Evolutionary conservation across 805 yeast species (phyloP), one percentile per base, ranked within the genome.

Genomic region (Metschnikowia proteae): DNA sequence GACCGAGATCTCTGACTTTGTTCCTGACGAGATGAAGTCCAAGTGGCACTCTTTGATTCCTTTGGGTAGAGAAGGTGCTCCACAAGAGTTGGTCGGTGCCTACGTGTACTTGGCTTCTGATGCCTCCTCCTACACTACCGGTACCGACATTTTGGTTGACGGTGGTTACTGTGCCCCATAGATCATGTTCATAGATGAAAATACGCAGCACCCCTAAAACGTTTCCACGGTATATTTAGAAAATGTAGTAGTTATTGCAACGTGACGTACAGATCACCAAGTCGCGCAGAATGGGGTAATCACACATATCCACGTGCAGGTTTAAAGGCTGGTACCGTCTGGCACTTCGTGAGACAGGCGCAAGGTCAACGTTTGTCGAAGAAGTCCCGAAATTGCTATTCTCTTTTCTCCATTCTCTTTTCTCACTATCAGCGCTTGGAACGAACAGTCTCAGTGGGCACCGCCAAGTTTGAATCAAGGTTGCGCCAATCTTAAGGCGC

Each of bases 81-180:
- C 75, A 29, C 66, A 71, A 52, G 78, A 73, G 55, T 64, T 73
- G 57, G 76, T 70, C n/a, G 78, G 76, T 45, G 75, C 76, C 9
- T 73, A 73, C 60, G 61, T 73, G 44, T 73, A 70, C 60, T 66
- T 73, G 51, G 78, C 75, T 13, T 67, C 74, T 13, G 67, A 73
- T 53, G 77, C 77, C 27, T 67, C 74, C 25, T 65, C 74, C 11
- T 73, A 62, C 58, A 67, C 74, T 43, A 73, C 76, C 25, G 78
- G 77, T 40, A 65, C 75, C 54, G 79, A 75, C 53, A 62, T 74
- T 35, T 52, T 69, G 49, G 75, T 73, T 26, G 78, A 73, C 55
- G 78, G 78, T 49, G 82, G 82, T 32, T 75, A 75, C 63, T 56
- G 66, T 38, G 52, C 53, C 44, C 58, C 60, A 50, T 57, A 50